Evolutionary conservation across 1,139 yeast genomes (phyloP), one percentile per base, ranked within the genome.

Genomic region (Suhomyces kunorum): DNA sequence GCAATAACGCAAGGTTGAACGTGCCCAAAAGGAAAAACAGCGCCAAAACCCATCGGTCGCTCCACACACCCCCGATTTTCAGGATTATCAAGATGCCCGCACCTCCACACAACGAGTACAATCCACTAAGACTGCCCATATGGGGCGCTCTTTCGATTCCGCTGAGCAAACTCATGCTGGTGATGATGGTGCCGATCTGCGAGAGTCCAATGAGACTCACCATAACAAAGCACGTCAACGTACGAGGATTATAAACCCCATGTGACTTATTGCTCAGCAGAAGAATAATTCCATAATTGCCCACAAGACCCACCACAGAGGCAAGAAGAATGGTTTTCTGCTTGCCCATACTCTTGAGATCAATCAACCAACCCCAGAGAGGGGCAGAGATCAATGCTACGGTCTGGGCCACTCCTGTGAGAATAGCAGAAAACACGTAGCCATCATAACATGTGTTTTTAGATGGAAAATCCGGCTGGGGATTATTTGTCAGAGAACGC

Each of bases 81-180:
- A 82, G 74, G 17, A 83, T 64, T 1, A 80, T 41, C 42, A 84
- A 60, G 18, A 83, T 81, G 1, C 92, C 92, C n/a, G 80, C 39
- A 1, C 87, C 88, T 7, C 89, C 89, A 50, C 75, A 66, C 40
- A 84, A 71, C 13, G 83, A 76, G 55, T 80, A 82, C 6, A 82
- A 76, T 2, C 92, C 92, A 42, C 84, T 76, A 30, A 84, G 72
- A 5, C 87, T 74, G 5, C 92, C 92, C 40, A 80, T 76, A 41
- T 66, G 43, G 11, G 55, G 53, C 6, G 53, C 55, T 19, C 58
- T 52, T 12, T 56, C 51, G 54, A 53, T 60, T 5, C 61, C 55
- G 38, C 72, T 63, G 19, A 71, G 53, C 14, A 69, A 54, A 50
- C 75, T 67, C 76, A 71, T 70, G 46, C 73, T 64, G 32, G 70